These are phyloP conservation scores for Coemansia sp. DNA, from an alignment of 192 early-diverging fungal species.

Conservation along the genomic window DNA sequence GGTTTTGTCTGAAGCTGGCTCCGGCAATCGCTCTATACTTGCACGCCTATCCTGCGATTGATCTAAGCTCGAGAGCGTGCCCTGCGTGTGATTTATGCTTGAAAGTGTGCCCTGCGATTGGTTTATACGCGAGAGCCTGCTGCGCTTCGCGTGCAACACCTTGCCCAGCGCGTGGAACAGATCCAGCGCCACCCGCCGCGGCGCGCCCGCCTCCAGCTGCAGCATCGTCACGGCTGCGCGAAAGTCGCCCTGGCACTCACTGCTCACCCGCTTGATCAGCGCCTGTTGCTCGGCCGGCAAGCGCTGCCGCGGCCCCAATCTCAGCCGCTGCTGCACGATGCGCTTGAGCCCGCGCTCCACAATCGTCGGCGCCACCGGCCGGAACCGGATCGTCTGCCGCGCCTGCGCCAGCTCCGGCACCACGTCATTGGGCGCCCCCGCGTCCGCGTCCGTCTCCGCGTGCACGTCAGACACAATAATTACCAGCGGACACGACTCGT, in stretches of 20 bases:
- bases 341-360: constrained; percentile 58
- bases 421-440: constrained; percentile 15
- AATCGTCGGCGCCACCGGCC: constrained; percentile 63
- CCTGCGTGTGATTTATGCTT: too few relatives aligned
- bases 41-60: too few relatives aligned
- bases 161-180: constrained; percentile 66
- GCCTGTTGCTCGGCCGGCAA: neutral
- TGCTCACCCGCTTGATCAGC: constrained; percentile 7
- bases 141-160: constrained; percentile 60
- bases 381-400: constrained; percentile 53
- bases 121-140: too few relatives aligned
- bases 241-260: constrained; percentile 58
- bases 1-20: too few relatives aligned
- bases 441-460: constrained; percentile 37
- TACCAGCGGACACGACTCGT: constrained; percentile 40
- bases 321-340: constrained; percentile 30
- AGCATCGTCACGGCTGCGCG: constrained; percentile 59
- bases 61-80: too few relatives aligned
- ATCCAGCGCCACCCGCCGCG: constrained; percentile 41
- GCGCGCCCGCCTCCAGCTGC: constrained; percentile 27
- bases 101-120: too few relatives aligned
- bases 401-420: constrained; percentile 9
- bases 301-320: neutral
- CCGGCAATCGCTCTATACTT: too few relatives aligned
- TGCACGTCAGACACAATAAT: constrained; percentile 42